Evolutionary conservation across 495 filamentous ascomycete genomes (phyloP).

Genomic region (Penicillium taxi): DNA sequence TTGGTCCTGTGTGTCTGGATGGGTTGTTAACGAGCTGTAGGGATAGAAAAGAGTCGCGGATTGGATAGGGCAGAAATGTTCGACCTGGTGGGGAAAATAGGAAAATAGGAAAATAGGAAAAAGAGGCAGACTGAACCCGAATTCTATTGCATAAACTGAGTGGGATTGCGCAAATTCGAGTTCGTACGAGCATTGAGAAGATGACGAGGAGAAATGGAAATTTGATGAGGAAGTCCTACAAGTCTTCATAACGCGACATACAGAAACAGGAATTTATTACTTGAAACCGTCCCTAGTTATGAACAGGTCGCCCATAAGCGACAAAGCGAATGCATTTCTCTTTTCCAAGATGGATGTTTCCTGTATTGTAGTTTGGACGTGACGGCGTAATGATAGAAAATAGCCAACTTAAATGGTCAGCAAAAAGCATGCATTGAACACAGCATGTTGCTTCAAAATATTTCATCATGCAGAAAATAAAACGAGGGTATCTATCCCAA

Average conservation of each 20-base stretch:
- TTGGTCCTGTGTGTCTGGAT: not conserved
- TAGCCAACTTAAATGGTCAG: not conserved
- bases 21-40: not conserved
- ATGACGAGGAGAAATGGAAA: too few species aligned
- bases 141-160: too few species aligned
- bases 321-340: constrained; percentile 19
- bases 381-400: constrained; percentile 17
- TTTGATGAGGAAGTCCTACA: too few species aligned
- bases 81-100: constrained; percentile 22
- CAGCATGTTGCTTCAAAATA: not conserved
- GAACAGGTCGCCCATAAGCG: constrained; percentile 12
- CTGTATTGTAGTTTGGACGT: constrained; percentile 20
- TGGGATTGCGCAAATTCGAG: too few species aligned
- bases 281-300: constrained; percentile 3
- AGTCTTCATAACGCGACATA: too few species aligned
- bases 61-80: constrained; percentile 8
- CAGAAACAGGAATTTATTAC: too few species aligned
- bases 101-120: too few species aligned
- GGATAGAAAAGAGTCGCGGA: not conserved
- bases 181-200: too few species aligned
- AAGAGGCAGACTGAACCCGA: constrained; percentile 9
- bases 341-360: constrained; percentile 13
- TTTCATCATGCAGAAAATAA: not conserved
- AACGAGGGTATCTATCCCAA: constrained; percentile 7
- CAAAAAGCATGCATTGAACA: not conserved